Base-by-base conservation (phyloP, 2,329 filamentous ascomycete species). In the Xylariomycetidae sp. region DNA sequence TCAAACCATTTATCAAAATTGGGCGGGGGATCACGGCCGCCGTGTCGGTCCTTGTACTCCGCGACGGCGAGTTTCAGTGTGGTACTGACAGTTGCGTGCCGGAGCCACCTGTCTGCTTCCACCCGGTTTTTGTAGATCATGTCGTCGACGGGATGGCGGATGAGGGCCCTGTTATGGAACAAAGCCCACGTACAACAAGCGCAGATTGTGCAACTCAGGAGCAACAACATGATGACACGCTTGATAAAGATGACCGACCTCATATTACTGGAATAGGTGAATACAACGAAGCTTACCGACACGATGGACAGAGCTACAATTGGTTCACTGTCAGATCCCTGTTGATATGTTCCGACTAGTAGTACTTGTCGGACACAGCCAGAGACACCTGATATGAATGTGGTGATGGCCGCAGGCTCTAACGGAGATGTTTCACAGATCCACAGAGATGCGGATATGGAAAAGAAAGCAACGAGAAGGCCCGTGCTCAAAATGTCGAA, bases 1-100 rank as follows among this genome's bases (percentile, higher is more conserved):
- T 82, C 71, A 53, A 82, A 94, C 88, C 88, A 95, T 45, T 80
- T 79, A 49, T 88, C 84, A 49, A 94, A 95, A 38, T 84, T 75
- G 1, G 82, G 85, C 9, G 88, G 88, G 12, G 88, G 88, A 17
- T 77, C 66, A 39, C 87, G 75, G 11, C 78, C 77, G 48, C 84
- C 48, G 38, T 77, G 66, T 5, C 68, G 63, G 30, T 72, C 64
- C 30, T 63, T 61, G 46, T 78, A 78, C 34, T 71, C 62, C 4
- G 55, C 50, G 4, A 68, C 62, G 0, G 72, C 74, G 7, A 68
- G 56, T 1, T 56, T 56, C 3, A 75, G 52, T 10, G 61, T 71
- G 9, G 59, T 59, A 46, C 72, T 77, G 11, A 63, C 60, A 3
- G 59, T 60, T 1, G 66, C 72, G 30, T 66, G 55, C 6, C 63